Percentiles rank a stretch among this genome's conserved stretches.
These are phyloP conservation scores for Lavandula angustifolia DNA, from an alignment of 257 asterid genomes.

Conservation along the genomic window DNA sequence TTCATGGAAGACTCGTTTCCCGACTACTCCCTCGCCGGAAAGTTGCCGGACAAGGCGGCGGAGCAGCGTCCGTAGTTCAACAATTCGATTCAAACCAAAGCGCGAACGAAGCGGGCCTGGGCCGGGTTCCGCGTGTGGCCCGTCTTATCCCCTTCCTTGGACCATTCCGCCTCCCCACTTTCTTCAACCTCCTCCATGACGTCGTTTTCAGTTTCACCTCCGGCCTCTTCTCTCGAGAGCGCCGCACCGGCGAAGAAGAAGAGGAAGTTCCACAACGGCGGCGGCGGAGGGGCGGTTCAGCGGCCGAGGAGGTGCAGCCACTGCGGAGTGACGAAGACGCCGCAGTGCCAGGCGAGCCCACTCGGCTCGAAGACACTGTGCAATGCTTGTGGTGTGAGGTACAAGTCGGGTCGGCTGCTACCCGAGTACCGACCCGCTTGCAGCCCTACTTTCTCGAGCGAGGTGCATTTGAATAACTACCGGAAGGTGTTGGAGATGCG, in stretches of 20 bases:
- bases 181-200: constrained; percentile 62
- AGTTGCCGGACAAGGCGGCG: constrained; percentile 34
- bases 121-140: constrained; percentile 66
- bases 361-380: constrained; percentile 87
- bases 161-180: constrained; percentile 53
- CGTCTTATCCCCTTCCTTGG: too few species aligned
- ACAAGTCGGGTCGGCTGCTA: constrained; percentile 81
- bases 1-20: constrained; percentile 85
- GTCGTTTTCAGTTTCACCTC: constrained; percentile 48
- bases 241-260: constrained; percentile 42
- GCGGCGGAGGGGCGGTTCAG: constrained; percentile 43
- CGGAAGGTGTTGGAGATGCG: constrained; percentile 95
- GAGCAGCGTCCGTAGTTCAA: constrained; percentile 37
- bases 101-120: constrained; percentile 67
- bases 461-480: constrained; percentile 80
- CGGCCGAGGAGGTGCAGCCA: constrained; percentile 85
- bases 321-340: constrained; percentile 90
- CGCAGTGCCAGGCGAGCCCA: constrained; percentile 98
- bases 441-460: constrained; percentile 82
- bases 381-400: constrained; percentile 93
- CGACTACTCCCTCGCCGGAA: constrained; percentile 48
- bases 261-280: constrained; percentile 19
- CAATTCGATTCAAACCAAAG: constrained; percentile 74
- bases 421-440: constrained; percentile 97
- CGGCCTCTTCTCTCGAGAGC: constrained; percentile 35